Conservation (phyloP, 805 yeast species). For the Komagataella kurtzmanii region DNA sequence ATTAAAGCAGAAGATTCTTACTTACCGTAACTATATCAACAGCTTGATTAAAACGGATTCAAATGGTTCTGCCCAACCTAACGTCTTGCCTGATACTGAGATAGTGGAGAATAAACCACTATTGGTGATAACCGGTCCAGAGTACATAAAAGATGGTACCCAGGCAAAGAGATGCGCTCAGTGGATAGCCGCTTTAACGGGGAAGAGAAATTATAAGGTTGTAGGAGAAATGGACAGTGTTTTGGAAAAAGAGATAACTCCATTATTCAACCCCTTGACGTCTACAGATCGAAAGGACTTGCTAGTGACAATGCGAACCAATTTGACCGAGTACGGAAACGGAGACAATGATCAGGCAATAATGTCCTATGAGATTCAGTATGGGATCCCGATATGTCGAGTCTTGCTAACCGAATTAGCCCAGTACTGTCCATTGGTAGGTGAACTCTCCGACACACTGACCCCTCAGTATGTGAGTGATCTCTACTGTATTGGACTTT, state of each 20-base stretch:
- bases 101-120: slow-evolving; percentile 1
- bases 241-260: slow-evolving; percentile 3
- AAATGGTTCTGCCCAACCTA: neutral
- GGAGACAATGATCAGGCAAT: slow-evolving; percentile 6
- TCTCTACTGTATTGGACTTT: slow-evolving; percentile 27
- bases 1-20: slow-evolving; percentile 16
- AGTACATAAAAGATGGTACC: slow-evolving; percentile 13
- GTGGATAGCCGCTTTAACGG: slow-evolving; percentile 20
- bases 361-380: slow-evolving; percentile 19
- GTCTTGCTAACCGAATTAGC: slow-evolving; percentile 25
- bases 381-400: slow-evolving; percentile 28
- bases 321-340: slow-evolving; percentile 17
- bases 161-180: slow-evolving; percentile 27
- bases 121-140: slow-evolving; percentile 27
- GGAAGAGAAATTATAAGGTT: slow-evolving; percentile 5
- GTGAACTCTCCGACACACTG: slow-evolving; percentile 31
- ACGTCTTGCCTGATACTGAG: neutral
- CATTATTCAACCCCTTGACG: neutral
- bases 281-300: slow-evolving; percentile 3
- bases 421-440: slow-evolving; percentile 28
- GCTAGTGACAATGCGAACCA: slow-evolving; percentile 22
- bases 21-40: slow-evolving; percentile 16
- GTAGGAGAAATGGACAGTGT: slow-evolving; percentile 3
- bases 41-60: slow-evolving; percentile 4
- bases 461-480: slow-evolving; percentile 39